Conservation (phyloP, 2,329 filamentous ascomycete species). For the Atkinsonella texensis region DNA sequence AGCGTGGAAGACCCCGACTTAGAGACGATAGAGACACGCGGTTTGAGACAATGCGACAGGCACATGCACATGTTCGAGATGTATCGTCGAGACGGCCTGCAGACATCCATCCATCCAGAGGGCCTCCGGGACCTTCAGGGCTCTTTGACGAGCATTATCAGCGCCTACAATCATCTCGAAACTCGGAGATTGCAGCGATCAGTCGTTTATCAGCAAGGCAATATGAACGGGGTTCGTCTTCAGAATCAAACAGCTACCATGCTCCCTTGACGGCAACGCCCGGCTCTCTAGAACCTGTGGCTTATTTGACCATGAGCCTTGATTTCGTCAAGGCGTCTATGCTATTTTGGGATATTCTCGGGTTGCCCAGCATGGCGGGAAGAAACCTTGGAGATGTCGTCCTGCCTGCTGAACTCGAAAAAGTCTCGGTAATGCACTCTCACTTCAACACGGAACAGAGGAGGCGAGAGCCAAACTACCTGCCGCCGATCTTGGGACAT, state of each 20-base stretch:
- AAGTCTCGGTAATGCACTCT: conserved; percentile 35
- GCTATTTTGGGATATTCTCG: conserved; percentile 43
- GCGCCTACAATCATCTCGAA: conserved; percentile 36
- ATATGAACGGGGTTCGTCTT: conserved; percentile 34
- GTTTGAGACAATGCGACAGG: conserved; percentile 37
- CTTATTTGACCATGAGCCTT: conserved; percentile 46
- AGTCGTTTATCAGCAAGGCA: conserved; percentile 32
- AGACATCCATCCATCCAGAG: conserved; percentile 36
- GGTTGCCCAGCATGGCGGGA: conserved; percentile 33
- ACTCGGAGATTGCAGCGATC: conserved; percentile 42
- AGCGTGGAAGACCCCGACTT: conserved; percentile 64
- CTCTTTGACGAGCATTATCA: conserved; percentile 35
- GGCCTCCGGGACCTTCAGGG: conserved; percentile 22
- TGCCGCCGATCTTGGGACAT: conserved; percentile 49
- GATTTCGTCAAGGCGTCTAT: conserved; percentile 45
- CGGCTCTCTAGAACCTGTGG: conserved; percentile 35
- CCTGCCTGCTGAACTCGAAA: conserved; percentile 37
- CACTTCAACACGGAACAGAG: conserved; percentile 45
- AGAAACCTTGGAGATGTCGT: conserved; percentile 44
- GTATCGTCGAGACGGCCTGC: conserved; percentile 35
- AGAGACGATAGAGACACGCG: conserved; percentile 56
- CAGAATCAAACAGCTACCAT: conserved; percentile 1
- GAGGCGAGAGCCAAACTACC: conserved; percentile 47
- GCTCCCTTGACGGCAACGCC: conserved; percentile 16
- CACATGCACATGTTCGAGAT: conserved; percentile 31